These are phyloP conservation scores for Cyathus striatus DNA, from an alignment of 768 basidiomycete species.

Conservation along the genomic window DNA sequence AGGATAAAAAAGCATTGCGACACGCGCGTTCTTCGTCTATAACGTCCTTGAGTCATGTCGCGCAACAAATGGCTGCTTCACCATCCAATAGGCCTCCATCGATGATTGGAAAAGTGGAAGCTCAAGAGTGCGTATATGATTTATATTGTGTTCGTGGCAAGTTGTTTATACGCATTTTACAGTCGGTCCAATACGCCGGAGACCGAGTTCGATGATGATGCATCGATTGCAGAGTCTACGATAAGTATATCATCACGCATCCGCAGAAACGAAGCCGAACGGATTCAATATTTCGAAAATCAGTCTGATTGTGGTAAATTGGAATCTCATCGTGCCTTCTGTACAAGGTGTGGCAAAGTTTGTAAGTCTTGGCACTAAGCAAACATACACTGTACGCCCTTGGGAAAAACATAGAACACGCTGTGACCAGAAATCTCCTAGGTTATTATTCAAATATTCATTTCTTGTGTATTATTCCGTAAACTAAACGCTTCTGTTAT, in stretches of 20 bases:
- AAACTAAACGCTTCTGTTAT: neutral
- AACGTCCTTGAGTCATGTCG: conserved; percentile 24
- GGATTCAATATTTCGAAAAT: conserved; percentile 59
- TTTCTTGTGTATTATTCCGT: neutral
- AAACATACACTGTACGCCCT: conserved; percentile 50
- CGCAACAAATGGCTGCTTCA: conserved; percentile 12
- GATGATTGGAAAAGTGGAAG: conserved; percentile 8
- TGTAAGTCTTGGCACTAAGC: conserved; percentile 50
- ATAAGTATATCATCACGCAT: conserved; percentile 32
- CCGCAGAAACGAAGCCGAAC: conserved; percentile 57
- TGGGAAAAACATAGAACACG: conserved; percentile 57
- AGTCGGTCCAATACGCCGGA: conserved; percentile 25
- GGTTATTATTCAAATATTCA: neutral
- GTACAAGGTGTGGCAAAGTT: conserved; percentile 52
- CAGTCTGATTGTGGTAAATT: conserved; percentile 53
- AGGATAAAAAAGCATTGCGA: conserved; percentile 19
- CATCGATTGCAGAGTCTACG: conserved; percentile 51
- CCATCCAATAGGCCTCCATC: conserved; percentile 14
- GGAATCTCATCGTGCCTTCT: conserved; percentile 55
- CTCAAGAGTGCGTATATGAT: no score
- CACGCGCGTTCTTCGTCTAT: conserved; percentile 15
- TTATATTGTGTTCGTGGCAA: no score
- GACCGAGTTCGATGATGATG: conserved; percentile 40
- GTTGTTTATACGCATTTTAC: neutral
- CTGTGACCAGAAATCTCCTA: conserved; percentile 39